Base-by-base conservation (phyloP, 192 early-diverging fungal species). In the Cetraspora pellucida region DNA sequence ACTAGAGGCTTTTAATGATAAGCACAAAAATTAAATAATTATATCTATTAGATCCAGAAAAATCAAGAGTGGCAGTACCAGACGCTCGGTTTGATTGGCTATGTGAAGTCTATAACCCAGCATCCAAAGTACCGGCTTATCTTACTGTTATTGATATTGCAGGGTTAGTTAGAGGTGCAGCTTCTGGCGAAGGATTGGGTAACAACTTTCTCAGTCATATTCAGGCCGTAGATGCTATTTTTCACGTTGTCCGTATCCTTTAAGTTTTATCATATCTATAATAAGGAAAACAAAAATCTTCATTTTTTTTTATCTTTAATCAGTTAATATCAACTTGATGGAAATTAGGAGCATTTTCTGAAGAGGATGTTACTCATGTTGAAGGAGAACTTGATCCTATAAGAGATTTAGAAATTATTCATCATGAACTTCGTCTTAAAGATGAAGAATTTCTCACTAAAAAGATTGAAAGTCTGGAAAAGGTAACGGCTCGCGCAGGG, bases 61-160 rank as follows among this genome's bases (percentile, higher is more conserved):
- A 97, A 85, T 90, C 94, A 65, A 92, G 95, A 57, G 95, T 95
- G 16, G 90, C 93, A 16, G 96, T 99, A 30, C 95, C 95, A 27
- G 97, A 99, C 84, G 79, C 84, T 23, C 89, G 97, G 17, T 93
- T 97, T 76, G 95, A 96, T 75, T 94, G 92, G 90, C 88, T 93
- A 61, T 83, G 83, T 67, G 77, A 86, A 28, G 84, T 88, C 75
- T 94, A 90, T 82, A 89, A 91, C 81, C 90, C 92, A 10, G 77
- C 85, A 23, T 87, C 79, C 55, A 87, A 86, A 64, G 86, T 92
- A 21, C 92, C 92, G 28, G 92, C 93, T 13, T 93, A 89, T 85
- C 89, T 99, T 74, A 95, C 95, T 4, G 92, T 96, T 49, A 96
- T 94, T 72, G 97, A 99, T 85, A 99, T 99, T 86, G 97, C 97